These are phyloP conservation scores for Wickerhamiella lipophila DNA, from an alignment of 805 yeast genomes.

Conservation along the genomic window DNA sequence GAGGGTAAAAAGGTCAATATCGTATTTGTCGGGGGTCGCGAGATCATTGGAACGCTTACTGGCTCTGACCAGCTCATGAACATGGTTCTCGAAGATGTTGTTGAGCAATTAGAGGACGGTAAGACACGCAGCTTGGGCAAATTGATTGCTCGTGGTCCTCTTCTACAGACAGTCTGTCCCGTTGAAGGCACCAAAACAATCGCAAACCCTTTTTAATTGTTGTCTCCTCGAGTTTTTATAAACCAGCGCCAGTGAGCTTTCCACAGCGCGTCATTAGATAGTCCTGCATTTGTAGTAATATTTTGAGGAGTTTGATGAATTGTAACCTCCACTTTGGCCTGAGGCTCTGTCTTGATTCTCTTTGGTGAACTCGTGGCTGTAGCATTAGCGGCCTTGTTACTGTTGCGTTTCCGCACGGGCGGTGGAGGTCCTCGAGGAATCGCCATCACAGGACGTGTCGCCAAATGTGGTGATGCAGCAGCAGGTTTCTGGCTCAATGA, in stretches of 20 bases:
- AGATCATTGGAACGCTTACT: conserved; percentile 64
- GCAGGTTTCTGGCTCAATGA: no score
- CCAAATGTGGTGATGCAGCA: no score
- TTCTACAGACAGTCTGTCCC: conserved; percentile 56
- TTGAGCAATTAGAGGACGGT: conserved; percentile 33
- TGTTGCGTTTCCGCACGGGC: not conserved
- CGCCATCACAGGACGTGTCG: not conserved
- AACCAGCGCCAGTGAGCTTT: conserved; percentile 13
- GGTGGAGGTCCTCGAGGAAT: not conserved
- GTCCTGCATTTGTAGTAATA: not conserved
- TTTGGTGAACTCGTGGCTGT: not conserved
- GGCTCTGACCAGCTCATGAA: conserved; percentile 97
- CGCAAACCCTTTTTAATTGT: conserved; percentile 47
- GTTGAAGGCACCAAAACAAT: conserved; percentile 38
- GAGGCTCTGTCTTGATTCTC: not conserved
- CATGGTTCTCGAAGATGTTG: conserved; percentile 47
- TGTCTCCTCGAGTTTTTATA: not conserved
- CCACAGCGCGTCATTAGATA: conserved; percentile 9
- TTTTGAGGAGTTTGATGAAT: not conserved
- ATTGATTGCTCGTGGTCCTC: conserved; percentile 79
- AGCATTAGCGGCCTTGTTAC: not conserved
- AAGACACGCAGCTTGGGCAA: conserved; percentile 58
- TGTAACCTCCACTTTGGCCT: not conserved
- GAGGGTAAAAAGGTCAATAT: conserved; percentile 62
- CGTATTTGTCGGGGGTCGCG: conserved; percentile 75